Conservation (phyloP, 1,139 yeast genomes). For the Suhomyces chickasaworum region DNA sequence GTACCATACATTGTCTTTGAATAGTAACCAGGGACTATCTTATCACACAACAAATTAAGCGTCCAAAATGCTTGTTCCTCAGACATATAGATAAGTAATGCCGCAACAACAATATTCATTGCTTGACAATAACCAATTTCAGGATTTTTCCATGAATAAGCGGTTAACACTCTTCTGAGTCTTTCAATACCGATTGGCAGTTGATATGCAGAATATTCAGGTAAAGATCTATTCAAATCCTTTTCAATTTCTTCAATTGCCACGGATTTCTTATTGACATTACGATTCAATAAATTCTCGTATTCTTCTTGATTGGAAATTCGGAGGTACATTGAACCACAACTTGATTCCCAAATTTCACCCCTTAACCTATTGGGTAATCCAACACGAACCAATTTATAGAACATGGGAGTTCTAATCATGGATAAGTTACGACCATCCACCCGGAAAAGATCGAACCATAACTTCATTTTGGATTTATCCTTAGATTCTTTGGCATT, state of each 20-base stretch:
- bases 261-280: constrained; percentile 64
- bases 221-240: constrained; percentile 89
- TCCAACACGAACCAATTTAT: constrained; percentile 83
- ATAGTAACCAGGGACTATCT: constrained; percentile 91
- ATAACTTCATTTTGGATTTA: constrained; percentile 81
- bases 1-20: constrained; percentile 99
- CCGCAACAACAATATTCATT: constrained; percentile 97
- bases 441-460: constrained; percentile 86
- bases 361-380: constrained; percentile 91
- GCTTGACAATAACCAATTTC: constrained; percentile 99
- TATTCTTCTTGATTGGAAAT: constrained; percentile 66
- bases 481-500: constrained; percentile 77
- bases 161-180: constrained; percentile 83
- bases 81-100: constrained; percentile 86
- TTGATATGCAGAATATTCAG: constrained; percentile 96
- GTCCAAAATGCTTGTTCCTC: constrained; percentile 99
- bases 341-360: constrained; percentile 91
- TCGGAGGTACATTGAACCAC: constrained; percentile 82
- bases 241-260: constrained; percentile 97
- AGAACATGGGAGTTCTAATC: constrained; percentile 74
- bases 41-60: constrained; percentile 77
- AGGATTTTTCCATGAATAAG: constrained; percentile 96
- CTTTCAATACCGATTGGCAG: constrained; percentile 80
- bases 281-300: constrained; percentile 55
- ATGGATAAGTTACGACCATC: constrained; percentile 85